Conservation (phyloP, 148 eudicot species). For the Polygonum aviculare region DNA sequence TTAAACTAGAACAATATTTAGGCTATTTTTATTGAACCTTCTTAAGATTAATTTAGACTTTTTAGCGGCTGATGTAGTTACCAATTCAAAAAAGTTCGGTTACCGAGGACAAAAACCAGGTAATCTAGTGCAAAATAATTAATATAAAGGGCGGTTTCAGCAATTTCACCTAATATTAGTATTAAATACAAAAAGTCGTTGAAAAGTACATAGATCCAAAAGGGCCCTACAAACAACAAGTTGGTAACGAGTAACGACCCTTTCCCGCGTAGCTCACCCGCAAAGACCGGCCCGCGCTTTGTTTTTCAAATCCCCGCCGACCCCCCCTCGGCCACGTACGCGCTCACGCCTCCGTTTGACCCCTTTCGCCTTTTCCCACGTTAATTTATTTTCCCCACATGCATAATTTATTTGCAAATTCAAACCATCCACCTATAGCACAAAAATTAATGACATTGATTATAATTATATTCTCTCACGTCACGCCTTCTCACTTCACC, state of each 20-base stretch:
- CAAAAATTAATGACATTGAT: background rate
- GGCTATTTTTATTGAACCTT: too few species aligned
- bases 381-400: background rate
- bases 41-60: too few species aligned
- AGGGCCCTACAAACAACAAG: background rate
- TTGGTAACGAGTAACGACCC: background rate
- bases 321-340: background rate
- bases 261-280: background rate
- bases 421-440: background rate
- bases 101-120: too few species aligned
- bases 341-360: background rate
- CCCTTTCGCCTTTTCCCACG: background rate
- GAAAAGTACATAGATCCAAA: background rate
- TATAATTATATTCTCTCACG: background rate
- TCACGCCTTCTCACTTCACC: background rate
- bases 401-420: background rate
- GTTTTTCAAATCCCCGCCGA: background rate
- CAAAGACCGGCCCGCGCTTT: background rate
- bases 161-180: background rate
- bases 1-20: too few species aligned
- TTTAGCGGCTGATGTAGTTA: too few species aligned
- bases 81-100: too few species aligned
- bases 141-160: background rate
- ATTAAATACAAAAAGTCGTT: background rate
- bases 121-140: too few species aligned